Conservation (phyloP, 495 filamentous ascomycete genomes). For the Elasticomyces elasticus region DNA sequence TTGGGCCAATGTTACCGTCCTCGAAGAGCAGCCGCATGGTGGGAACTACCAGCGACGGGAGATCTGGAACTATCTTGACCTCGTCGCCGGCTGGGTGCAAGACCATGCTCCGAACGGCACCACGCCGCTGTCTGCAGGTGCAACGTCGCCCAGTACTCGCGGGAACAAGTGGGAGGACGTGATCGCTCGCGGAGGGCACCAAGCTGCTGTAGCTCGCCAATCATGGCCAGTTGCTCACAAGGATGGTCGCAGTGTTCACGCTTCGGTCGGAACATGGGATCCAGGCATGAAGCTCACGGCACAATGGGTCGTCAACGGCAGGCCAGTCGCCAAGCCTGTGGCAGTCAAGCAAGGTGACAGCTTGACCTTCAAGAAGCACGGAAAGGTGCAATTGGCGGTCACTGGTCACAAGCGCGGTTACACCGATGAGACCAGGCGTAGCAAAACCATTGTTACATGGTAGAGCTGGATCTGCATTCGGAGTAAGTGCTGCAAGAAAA, state of each 20-base stretch:
- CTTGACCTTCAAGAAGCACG: conserved; percentile 1
- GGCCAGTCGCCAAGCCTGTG: conserved; percentile 6
- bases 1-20: conserved; percentile 20
- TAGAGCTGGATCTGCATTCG: not conserved
- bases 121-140: conserved; percentile 5
- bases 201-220: conserved; percentile 18
- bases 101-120: conserved; percentile 20
- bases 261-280: conserved; percentile 16
- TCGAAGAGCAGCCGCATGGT: conserved; percentile 13
- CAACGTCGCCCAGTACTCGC: not conserved
- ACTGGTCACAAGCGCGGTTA: conserved; percentile 15
- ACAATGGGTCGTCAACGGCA: conserved; percentile 18
- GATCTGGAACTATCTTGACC: conserved; percentile 19
- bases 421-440: conserved; percentile 12
- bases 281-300: conserved; percentile 19
- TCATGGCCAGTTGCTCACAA: conserved; percentile 3
- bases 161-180: conserved; percentile 18
- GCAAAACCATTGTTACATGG: not conserved
- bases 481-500: too few relatives aligned
- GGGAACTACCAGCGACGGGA: conserved; percentile 11
- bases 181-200: conserved; percentile 11
- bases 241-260: not conserved
- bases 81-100: conserved; percentile 9
- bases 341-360: conserved; percentile 8
- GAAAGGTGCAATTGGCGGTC: conserved; percentile 8